Evolutionary conservation across 345 rosid species (phyloP).

Genomic region (Bretschneidera sinensis): DNA sequence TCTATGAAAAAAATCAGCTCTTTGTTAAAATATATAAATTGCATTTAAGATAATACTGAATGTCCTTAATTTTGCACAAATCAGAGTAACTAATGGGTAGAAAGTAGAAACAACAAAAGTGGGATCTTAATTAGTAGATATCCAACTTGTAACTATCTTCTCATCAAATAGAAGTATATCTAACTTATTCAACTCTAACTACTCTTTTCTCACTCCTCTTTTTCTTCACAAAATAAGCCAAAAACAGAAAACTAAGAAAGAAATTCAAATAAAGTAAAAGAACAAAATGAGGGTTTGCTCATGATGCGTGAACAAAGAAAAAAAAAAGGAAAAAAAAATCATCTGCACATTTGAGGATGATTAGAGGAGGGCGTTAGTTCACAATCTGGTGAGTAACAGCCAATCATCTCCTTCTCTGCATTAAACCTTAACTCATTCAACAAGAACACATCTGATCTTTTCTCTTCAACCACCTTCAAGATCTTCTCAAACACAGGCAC

Average conservation of each 20-base stretch:
- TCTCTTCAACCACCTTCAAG: constrained; percentile 47
- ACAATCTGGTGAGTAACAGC: constrained; percentile 35
- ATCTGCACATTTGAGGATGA: constrained; percentile 49
- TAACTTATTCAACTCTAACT: constrained; percentile 10
- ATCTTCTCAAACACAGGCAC: constrained; percentile 51
- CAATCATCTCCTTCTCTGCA: constrained; percentile 20
- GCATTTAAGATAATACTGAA: too few relatives aligned
- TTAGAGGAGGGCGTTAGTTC: constrained; percentile 40
- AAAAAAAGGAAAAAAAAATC: constrained; percentile 10
- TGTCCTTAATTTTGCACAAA: too few relatives aligned
- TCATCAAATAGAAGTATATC: background rate
- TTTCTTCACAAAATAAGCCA: background rate
- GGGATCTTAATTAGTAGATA: too few relatives aligned
- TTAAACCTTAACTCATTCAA: constrained; percentile 19
- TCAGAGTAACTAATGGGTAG: too few relatives aligned
- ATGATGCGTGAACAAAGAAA: background rate
- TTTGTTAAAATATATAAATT: too few relatives aligned
- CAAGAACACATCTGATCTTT: constrained; percentile 26
- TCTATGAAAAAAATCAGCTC: too few relatives aligned
- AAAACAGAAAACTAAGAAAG: background rate
- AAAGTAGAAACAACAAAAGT: too few relatives aligned
- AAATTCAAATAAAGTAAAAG: background rate
- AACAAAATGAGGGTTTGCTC: background rate
- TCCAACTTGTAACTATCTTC: too few relatives aligned
- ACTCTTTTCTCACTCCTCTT: background rate